phyloP scores from a whole-genome alignment of 2,329 filamentous ascomycete genomes.

The Cordyceps militaris region DNA sequence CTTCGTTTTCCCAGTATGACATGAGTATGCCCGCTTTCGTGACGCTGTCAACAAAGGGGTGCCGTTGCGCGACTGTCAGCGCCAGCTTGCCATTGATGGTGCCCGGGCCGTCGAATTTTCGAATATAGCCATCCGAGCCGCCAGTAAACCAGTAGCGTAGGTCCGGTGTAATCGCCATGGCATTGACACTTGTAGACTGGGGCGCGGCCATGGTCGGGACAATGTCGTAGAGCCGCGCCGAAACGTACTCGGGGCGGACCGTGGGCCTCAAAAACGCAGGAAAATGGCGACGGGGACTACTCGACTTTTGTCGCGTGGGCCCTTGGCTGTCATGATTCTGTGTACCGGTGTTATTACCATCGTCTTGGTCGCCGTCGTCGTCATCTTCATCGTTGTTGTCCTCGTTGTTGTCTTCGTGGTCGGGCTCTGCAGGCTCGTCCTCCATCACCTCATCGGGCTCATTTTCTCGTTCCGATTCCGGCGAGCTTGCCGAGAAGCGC shows the following conservation, averaged over 20 bases:
- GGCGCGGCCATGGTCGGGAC: constrained; percentile 95
- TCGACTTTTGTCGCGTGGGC: constrained; percentile 23
- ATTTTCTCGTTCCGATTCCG: constrained; percentile 28
- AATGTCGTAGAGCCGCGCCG: constrained; percentile 81
- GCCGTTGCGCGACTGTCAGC: constrained; percentile 87
- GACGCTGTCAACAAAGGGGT: constrained; percentile 96
- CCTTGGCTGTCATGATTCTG: constrained; percentile 16
- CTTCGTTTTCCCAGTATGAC: constrained; percentile 98
- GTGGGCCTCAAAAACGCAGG: constrained; percentile 40
- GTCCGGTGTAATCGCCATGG: constrained; percentile 84
- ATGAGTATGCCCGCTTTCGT: constrained; percentile 90
- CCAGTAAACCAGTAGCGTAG: constrained; percentile 93
- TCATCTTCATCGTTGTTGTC: constrained; percentile 31
- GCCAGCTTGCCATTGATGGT: constrained; percentile 93
- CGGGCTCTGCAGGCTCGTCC: constrained; percentile 22
- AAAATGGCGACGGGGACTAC: constrained; percentile 21
- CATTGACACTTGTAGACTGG: constrained; percentile 91
- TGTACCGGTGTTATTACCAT: constrained; percentile 30
- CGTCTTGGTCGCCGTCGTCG: constrained; percentile 28
- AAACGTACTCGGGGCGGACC: constrained; percentile 71
- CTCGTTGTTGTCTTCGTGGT: constrained; percentile 37
- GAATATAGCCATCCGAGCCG: constrained; percentile 88
- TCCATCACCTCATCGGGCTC: constrained; percentile 15
- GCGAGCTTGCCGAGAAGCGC: constrained; percentile 26
- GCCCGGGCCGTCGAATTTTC: constrained; percentile 92